Evolutionary conservation across 1,284 basidiomycete genomes (phyloP).

Genomic region (Leccinum huronense): DNA sequence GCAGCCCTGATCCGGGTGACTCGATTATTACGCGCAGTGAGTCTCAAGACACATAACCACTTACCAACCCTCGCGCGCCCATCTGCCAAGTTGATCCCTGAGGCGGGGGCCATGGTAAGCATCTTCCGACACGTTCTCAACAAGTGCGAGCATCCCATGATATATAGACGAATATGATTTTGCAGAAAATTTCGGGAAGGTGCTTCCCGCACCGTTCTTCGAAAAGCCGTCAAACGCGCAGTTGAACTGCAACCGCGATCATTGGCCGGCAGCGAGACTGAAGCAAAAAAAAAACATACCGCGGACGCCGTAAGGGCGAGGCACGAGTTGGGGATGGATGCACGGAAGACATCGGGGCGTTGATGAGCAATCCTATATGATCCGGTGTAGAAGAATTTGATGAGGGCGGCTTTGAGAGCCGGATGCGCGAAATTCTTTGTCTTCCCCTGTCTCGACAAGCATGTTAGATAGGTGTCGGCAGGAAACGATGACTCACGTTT

Average conservation of each 20-base stretch:
- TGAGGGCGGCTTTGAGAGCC: not conserved
- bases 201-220: not conserved
- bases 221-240: not conserved
- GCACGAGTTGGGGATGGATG: not conserved
- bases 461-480: not conserved
- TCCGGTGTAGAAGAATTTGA: not conserved
- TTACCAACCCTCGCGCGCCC: not conserved
- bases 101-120: not conserved
- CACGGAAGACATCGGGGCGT: not conserved
- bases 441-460: not conserved
- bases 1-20: not conserved
- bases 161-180: not conserved
- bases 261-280: not conserved
- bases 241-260: not conserved
- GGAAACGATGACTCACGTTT: not conserved
- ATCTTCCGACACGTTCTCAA: not conserved
- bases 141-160: not conserved
- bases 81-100: not conserved
- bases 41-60: not conserved
- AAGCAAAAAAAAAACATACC: not conserved
- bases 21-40: not conserved
- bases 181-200: not conserved
- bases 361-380: not conserved
- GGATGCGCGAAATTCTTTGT: not conserved
- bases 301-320: not conserved